Evolutionary conservation across 2,329 filamentous ascomycete genomes (phyloP), one percentile per base, ranked within the genome.

Genomic region (Myriangium duriaei): DNA sequence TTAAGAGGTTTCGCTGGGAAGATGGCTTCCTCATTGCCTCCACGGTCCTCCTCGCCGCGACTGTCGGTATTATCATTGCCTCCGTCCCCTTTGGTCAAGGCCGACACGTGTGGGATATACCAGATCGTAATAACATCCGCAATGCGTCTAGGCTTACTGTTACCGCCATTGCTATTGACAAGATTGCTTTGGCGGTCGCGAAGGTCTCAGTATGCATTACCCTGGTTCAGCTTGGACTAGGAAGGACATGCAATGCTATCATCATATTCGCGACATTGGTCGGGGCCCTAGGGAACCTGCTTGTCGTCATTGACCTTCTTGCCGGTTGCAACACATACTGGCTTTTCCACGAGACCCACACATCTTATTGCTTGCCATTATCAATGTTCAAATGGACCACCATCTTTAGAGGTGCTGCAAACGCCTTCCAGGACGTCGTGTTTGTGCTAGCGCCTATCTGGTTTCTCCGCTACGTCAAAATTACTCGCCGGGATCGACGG

Each of bases 371-470:
- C 12, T 12, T 30, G 3, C 26, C 26, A 5, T 14, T 37, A 11
- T 4, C n/a, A 6, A 12, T 31, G 11, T 37, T 37, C 15, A 14
- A 14, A 3, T 11, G 17, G 11, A 37, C 26, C 26, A 37, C 35
- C 9, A 19, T 15, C 16, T 31, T 37, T 11, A 26, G 35, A 4
- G 35, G 26, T 2, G 21, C 21, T 9, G 28, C 26, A 4, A 37
- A 37, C 16, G 26, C 32, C 6, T 11, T 37, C 16, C 26, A 21
- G 11, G 35, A 37, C 28, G 21, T 29, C n/a, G 26, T 37, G 16
- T 37, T 37, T 17, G 35, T 37, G 13, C 16, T 37, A n/a, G 35
- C 35, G 10, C 35, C 35, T 7, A 37, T 37, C 15, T 37, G 35
- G 35, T 37, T 37, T 17, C 28, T 37, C 26, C 24, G 35, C 3